A percentile compares a stretch with the other conserved stretches of the same genome.
Conservation (phyloP, 306 rosid species). For the Senna siamea region DNA sequence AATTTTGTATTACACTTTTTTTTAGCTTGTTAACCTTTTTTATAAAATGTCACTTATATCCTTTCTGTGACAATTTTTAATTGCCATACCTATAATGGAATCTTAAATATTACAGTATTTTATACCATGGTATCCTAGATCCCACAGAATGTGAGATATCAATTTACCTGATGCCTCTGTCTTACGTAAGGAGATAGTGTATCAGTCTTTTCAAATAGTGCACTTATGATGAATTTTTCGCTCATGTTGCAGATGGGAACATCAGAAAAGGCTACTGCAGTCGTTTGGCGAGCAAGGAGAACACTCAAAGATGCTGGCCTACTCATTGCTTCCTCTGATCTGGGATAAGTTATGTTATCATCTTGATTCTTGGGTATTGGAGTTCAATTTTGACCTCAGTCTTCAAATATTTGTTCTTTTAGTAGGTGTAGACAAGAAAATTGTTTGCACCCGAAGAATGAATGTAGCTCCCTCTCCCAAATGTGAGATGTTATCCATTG, state of each 20-base stretch:
- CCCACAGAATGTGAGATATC: too few relatives aligned
- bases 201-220: constrained; percentile 1
- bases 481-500: too few relatives aligned
- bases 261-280: constrained; percentile 67
- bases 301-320: constrained; percentile 64
- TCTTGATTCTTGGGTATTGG: background rate
- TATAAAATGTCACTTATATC: background rate
- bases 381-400: constrained; percentile 56
- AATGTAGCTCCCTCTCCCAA: constrained; percentile 11
- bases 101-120: background rate
- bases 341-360: constrained; percentile 37
- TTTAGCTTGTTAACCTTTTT: background rate
- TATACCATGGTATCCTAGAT: background rate
- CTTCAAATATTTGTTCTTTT: background rate
- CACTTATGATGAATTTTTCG: constrained; percentile 19
- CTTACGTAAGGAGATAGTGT: background rate
- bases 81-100: background rate
- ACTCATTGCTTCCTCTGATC: constrained; percentile 45
- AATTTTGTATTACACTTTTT: background rate
- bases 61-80: background rate
- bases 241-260: constrained; percentile 77
- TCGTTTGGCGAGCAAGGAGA: constrained; percentile 77
- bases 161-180: background rate
- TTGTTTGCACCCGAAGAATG: constrained; percentile 9
- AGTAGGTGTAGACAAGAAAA: background rate